phyloP scores from a whole-genome alignment of 768 basidiomycete genomes.

The Calvatia gigantea region DNA sequence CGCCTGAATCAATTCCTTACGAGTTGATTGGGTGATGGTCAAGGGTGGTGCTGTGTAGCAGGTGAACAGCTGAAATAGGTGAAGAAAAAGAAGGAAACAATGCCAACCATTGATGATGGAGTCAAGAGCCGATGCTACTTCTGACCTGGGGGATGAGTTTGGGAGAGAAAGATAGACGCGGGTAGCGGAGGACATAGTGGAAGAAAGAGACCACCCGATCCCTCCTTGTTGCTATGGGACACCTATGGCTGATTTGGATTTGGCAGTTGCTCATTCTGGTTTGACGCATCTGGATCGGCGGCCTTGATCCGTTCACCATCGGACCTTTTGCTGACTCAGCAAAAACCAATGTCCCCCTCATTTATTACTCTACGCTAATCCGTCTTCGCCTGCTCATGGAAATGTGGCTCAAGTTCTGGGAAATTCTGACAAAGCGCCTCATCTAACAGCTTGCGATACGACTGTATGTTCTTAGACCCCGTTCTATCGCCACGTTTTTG shows the following conservation, averaged over 20 bases:
- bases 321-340: slow-evolving; percentile 10
- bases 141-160: slow-evolving; percentile 39
- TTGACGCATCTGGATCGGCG: slow-evolving; percentile 10
- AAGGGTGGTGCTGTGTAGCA: slow-evolving; percentile 39
- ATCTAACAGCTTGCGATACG: slow-evolving; percentile 64
- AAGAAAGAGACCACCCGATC: slow-evolving; percentile 5
- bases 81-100: background rate
- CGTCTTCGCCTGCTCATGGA: slow-evolving; percentile 16
- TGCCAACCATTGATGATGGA: slow-evolving; percentile 47
- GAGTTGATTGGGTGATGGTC: slow-evolving; percentile 42
- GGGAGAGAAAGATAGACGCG: slow-evolving; percentile 46
- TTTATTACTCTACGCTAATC: slow-evolving; percentile 1
- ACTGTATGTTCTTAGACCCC: slow-evolving; percentile 36
- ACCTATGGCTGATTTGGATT: slow-evolving; percentile 18
- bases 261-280: slow-evolving; percentile 8
- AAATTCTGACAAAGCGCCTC: slow-evolving; percentile 72
- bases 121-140: slow-evolving; percentile 45
- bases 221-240: slow-evolving; percentile 25
- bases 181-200: slow-evolving; percentile 44
- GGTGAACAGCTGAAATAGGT: background rate
- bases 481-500: background rate
- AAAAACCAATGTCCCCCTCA: background rate
- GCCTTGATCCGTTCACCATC: slow-evolving; percentile 5
- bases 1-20: slow-evolving; percentile 51
- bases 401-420: slow-evolving; percentile 52